Evolutionary conservation across 306 rosid genomes (phyloP).

Genomic region (Pterocarpus macrocarpus): DNA sequence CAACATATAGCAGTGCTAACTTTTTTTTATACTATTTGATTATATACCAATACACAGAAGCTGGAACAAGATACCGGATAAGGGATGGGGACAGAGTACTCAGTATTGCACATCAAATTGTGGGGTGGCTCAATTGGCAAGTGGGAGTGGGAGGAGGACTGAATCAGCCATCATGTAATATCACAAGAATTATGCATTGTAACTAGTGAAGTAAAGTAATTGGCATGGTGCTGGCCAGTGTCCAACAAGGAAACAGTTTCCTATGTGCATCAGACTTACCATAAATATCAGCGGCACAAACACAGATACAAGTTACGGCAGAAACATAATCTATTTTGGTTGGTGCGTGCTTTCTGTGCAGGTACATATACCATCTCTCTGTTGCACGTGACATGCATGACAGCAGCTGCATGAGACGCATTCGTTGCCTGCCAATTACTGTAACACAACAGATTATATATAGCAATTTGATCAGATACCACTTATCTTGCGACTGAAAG

Average conservation of each 20-base stretch:
- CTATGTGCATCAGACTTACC: background rate
- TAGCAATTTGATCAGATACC: background rate
- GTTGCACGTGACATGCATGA: slow-evolving; percentile 39
- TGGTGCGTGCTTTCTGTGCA: slow-evolving; percentile 32
- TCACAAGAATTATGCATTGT: no score
- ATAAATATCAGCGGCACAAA: slow-evolving; percentile 40
- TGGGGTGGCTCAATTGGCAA: slow-evolving; percentile 30
- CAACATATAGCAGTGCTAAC: no score
- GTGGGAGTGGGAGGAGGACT: slow-evolving; percentile 14
- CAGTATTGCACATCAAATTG: background rate
- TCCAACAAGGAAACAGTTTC: background rate
- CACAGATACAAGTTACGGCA: slow-evolving; percentile 28
- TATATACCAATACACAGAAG: background rate
- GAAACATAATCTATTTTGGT: slow-evolving; percentile 29
- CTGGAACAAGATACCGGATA: background rate
- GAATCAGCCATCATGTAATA: background rate
- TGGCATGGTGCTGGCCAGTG: background rate
- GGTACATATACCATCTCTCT: background rate
- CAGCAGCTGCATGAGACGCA: slow-evolving; percentile 20
- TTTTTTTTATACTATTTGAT: background rate
- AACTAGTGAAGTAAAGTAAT: background rate
- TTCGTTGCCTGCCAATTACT: slow-evolving; percentile 2
- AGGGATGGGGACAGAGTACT: background rate
- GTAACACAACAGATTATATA: no score
- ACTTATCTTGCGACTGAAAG: background rate